Base-by-base conservation (phyloP, 75 land plant species). In the Picea sitchensis region DNA sequence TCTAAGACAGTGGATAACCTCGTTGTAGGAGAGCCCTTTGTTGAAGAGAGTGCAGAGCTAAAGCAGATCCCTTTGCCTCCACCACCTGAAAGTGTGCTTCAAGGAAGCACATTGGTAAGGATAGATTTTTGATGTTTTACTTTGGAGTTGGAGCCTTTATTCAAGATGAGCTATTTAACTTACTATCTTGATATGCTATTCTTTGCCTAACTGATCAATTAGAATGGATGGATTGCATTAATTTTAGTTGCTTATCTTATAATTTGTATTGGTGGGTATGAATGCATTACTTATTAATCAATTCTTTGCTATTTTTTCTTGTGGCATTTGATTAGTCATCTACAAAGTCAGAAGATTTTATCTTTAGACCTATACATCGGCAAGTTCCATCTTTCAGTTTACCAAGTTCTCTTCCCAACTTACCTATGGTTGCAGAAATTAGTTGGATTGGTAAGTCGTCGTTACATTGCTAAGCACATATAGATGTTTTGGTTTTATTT, bases 371-470 rank as follows among this genome's bases (percentile, higher is more conserved):
- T 34, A 79, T 61, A 34, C 77, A 83, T 31, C 82, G 87, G 51
- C 82, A 84, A 73, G 86, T 85, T 47, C 87, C 87, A 36, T 63
- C 85, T 30, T 85, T 85, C 78, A 84, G 86, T 38, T 85, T 85
- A 81, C 87, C 87, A 36, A 71, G 83, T 17, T 73, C 80, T 64
- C 81, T 85, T 78, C 87, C 87, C n/a, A 64, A 85, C 61, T 58
- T 85, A 21, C 87, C 87, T 34, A 85, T 85, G 87, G 87, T 84
- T 44, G 86, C 87, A 30, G 86, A 85, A n/a, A 84, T 85, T 30
- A 85, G 86, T 44, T 85, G 87, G 87, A 83, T 56, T 83, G 86
- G 86, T 85, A 75, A 54, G 67, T 82, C 64, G 17, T 31, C 8
- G 20, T 80, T 32, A 13, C 15, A 5, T 26, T 61, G 30, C 5